phyloP scores from a whole-genome alignment of 2,329 filamentous ascomycete species.

The Aspergillus puulaauensis region DNA sequence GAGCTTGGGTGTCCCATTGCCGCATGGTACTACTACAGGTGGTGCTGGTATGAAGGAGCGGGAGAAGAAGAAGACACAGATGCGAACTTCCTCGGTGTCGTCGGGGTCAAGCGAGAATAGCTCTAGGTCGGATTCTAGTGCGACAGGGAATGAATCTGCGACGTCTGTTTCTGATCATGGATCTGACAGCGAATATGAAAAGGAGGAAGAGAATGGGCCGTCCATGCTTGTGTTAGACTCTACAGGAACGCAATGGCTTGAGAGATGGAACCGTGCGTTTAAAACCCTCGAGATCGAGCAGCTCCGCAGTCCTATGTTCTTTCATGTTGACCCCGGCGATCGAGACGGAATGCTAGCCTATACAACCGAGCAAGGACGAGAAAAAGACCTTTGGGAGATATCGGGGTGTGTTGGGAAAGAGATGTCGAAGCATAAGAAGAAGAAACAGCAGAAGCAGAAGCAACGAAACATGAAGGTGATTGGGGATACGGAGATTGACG shows the following conservation, averaged over 20 bases:
- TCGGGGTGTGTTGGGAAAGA: slow-evolving; percentile 75
- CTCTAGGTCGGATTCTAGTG: background rate
- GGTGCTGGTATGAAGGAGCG: background rate
- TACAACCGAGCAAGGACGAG: slow-evolving; percentile 60
- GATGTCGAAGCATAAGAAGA: slow-evolving; percentile 71
- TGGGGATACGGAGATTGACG: slow-evolving; percentile 57
- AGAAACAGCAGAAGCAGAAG: slow-evolving; percentile 58
- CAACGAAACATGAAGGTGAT: slow-evolving; percentile 33
- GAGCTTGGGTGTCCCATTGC: slow-evolving; percentile 23
- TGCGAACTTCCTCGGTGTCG: background rate
- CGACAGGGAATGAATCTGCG: background rate
- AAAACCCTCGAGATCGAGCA: slow-evolving; percentile 67
- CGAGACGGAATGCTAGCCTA: slow-evolving; percentile 71
- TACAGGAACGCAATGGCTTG: slow-evolving; percentile 64
- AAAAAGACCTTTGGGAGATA: slow-evolving; percentile 67
- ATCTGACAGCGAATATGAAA: background rate
- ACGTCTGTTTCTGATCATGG: background rate
- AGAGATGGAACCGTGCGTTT: slow-evolving; percentile 70
- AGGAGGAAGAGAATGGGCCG: background rate
- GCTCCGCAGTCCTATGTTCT: slow-evolving; percentile 77
- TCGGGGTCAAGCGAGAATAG: background rate
- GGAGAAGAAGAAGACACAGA: slow-evolving; percentile 1
- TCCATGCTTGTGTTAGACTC: slow-evolving; percentile 68
- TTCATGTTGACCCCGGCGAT: slow-evolving; percentile 75
- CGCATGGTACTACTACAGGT: background rate